Base-by-base conservation (phyloP, 1,284 basidiomycete genomes). In the Xerocomus nothofagi region DNA sequence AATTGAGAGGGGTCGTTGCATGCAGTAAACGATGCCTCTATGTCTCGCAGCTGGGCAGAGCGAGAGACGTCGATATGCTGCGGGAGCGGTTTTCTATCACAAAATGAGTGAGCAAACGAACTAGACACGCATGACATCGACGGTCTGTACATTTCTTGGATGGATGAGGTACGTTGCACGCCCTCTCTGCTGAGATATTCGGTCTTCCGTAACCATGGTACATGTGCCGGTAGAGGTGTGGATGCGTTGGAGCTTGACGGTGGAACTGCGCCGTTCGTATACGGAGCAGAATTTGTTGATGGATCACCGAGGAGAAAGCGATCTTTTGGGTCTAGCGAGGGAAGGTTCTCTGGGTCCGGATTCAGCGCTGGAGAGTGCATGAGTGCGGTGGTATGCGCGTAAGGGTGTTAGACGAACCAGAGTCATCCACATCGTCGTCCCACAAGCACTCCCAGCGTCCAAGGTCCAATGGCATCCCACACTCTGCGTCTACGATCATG, bases 401-500 rank as follows among this genome's bases (percentile, higher is more conserved):
- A 38, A 38, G 36, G 31, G 29, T 10, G 32, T 32, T 42, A 20
- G 26, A 69, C 80, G 56, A 50, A 88, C 90, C 76, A 47, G 80
- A 76, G 67, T 88, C 84, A 60, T 86, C 79, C 10, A 75, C 84
- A 39, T 79, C 79, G 39, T 90, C 88, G 46, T 89, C 86, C 90
- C 92, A 93, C 17, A 92, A 71, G 30, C 83, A 88, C 41, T 89
- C 86, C 77, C 84, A 94, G 52, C 79, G 78, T 20, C 88, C 86
- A 41, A 96, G 70, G 65, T 97, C 91, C 20, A 98, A 71, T 0
- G 93, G 93, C 92, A 98, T 95, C 1, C 94, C 94, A 62, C 88
- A 87, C 67, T 98, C 94, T 1, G 90, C 88, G 61, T 98, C 94
- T 1, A 96, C 86, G 52, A 97, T 86, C 90, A 98, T 93, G 0